Evolutionary conservation across 768 basidiomycete genomes (phyloP).

Genomic region (Lactarius trivialis): DNA sequence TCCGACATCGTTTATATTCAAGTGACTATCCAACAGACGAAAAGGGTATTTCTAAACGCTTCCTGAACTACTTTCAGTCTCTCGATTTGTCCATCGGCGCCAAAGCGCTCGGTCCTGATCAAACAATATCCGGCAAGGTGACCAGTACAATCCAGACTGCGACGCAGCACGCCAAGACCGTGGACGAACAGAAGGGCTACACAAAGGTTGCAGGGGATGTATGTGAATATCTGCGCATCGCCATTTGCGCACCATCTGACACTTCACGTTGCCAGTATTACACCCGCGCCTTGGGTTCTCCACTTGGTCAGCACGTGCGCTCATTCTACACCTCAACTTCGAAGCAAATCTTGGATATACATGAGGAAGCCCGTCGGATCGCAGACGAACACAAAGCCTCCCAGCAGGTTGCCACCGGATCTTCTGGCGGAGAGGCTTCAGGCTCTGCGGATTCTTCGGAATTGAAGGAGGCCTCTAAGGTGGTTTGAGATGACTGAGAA

Average conservation of each 20-base stretch:
- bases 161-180: constrained; percentile 57
- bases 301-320: constrained; percentile 68
- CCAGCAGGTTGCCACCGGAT: background rate
- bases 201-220: constrained; percentile 65
- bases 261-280: constrained; percentile 56
- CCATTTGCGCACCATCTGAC: background rate
- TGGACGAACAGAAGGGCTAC: constrained; percentile 80
- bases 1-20: background rate
- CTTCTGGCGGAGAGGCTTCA: background rate
- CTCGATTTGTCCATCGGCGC: constrained; percentile 68
- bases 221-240: constrained; percentile 16
- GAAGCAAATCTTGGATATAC: constrained; percentile 87
- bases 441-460: background rate
- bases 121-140: constrained; percentile 73
- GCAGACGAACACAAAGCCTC: constrained; percentile 48
- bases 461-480: background rate
- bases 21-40: constrained; percentile 40
- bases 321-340: constrained; percentile 82
- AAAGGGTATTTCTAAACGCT: constrained; percentile 83
- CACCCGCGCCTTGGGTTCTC: constrained; percentile 62
- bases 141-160: constrained; percentile 58
- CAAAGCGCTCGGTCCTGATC: constrained; percentile 67
- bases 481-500: background rate
- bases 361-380: constrained; percentile 87
- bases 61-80: constrained; percentile 69